phyloP scores from a whole-genome alignment of 139 green algal genomes.

The Chloropicon primus region DNA sequence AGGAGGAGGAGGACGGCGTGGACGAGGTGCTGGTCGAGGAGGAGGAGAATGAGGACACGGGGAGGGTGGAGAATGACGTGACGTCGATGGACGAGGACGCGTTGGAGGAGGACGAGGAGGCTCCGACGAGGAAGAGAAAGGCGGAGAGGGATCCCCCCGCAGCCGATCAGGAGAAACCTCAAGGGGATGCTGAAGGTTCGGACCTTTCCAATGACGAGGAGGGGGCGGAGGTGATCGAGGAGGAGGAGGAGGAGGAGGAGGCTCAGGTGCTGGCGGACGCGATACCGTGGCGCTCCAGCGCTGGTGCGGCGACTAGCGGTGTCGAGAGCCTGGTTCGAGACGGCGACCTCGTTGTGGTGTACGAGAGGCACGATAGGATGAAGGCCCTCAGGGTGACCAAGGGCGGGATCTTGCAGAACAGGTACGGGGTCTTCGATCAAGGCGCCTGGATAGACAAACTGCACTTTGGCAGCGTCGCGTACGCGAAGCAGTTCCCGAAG shows the following conservation, averaged over 20 bases:
- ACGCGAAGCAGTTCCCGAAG: constrained; percentile 12
- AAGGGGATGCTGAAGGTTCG: neutral
- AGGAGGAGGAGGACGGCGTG: neutral
- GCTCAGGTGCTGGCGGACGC: too few species aligned
- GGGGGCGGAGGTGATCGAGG: too few species aligned
- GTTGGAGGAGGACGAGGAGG: too few species aligned
- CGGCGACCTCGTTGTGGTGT: constrained; percentile 69
- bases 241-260: too few species aligned
- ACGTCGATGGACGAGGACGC: too few species aligned
- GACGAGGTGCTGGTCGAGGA: neutral
- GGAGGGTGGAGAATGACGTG: too few species aligned
- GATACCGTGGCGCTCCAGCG: neutral
- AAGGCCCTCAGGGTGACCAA: constrained; percentile 37
- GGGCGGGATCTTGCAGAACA: neutral
- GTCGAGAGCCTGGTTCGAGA: constrained; percentile 19
- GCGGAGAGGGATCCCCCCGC: too few species aligned
- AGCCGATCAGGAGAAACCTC: neutral
- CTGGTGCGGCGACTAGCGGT: neutral
- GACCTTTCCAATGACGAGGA: neutral
- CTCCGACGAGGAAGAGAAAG: neutral
- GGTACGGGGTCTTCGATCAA: constrained; percentile 11
- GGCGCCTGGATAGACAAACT: constrained; percentile 11
- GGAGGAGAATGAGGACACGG: neutral
- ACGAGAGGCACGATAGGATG: constrained; percentile 57
- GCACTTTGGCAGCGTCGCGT: constrained; percentile 51